A percentile compares a stretch with the other conserved stretches of the same genome.
phyloP scores from a whole-genome alignment of 306 rosid species.

The Cucurbita maxima region DNA sequence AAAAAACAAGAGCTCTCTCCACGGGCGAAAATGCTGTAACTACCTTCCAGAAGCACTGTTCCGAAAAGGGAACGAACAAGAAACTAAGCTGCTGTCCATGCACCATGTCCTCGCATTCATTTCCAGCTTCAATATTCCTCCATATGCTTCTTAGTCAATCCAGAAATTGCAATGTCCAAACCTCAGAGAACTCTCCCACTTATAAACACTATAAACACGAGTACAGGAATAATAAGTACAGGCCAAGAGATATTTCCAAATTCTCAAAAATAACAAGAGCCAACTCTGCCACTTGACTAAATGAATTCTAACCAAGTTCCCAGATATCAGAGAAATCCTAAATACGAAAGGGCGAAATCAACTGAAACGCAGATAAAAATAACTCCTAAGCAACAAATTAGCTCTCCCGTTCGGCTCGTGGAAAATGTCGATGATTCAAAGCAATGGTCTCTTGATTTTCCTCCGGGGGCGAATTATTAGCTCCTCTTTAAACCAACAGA shows the following conservation, averaged over 20 bases:
- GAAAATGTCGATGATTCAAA: slow-evolving; percentile 30
- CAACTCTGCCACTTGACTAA: slow-evolving; percentile 6
- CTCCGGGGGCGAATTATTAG: slow-evolving; percentile 21
- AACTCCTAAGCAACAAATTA: slow-evolving; percentile 11
- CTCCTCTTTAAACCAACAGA: slow-evolving; percentile 17
- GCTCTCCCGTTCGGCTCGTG: slow-evolving; percentile 23
- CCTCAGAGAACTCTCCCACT: slow-evolving; percentile 12
- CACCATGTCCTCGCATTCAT: slow-evolving; percentile 94
- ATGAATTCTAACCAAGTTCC: neutral
- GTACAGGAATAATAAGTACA: neutral
- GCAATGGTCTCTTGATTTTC: slow-evolving; percentile 23
- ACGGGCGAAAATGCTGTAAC: slow-evolving; percentile 25
- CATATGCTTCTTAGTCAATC: slow-evolving; percentile 36
- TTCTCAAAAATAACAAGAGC: neutral
- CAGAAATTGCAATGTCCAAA: slow-evolving; percentile 15
- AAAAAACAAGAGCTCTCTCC: slow-evolving; percentile 28
- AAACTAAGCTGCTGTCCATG: slow-evolving; percentile 89
- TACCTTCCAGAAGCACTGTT: slow-evolving; percentile 43
- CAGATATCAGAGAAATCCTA: neutral
- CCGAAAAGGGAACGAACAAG: slow-evolving; percentile 69
- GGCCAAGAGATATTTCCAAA: neutral
- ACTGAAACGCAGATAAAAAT: neutral
- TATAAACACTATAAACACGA: neutral
- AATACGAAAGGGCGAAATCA: neutral
- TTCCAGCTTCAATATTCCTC: slow-evolving; percentile 61